Evolutionary conservation across 2,329 filamentous ascomycete genomes (phyloP), one percentile per base, ranked within the genome.

Genomic region (Hymenoscyphus linearis): DNA sequence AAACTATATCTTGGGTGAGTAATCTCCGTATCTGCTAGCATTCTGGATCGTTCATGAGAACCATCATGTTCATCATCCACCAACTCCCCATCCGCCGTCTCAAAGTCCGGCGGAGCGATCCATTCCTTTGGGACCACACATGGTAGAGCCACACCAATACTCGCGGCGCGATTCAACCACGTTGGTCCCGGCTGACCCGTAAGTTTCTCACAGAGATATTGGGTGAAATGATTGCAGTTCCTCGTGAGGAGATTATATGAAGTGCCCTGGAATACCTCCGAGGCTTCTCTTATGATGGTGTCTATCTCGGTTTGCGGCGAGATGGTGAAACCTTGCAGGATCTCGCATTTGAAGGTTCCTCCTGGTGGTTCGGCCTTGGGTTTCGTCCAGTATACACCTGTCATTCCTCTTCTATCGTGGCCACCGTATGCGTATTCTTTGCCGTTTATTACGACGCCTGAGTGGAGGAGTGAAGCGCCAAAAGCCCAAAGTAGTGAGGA

Each of bases 151-250:
- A 93, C 82, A 44, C 91, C 91, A 65, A 96, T 90, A 67, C 84
- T 88, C n/a, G 91, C 91, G 1, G 91, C 91, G 60, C 91, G 84
- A 71, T 96, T 96, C 59, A 96, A 77, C 88, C 90, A 96, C 18
- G 75, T 76, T 0, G 91, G 91, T 0, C 88, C 89, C 0, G 85
- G 78, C 53, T 84, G 82, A 5, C 86, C 85, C 1, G 89, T 93
- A 59, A 96, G 80, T 66, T 83, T 84, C 72, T 87, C 80, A 74
- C 89, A 92, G 18, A 96, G 81, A 69, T 88, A 85, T 22, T 85
- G 85, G 2, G 90, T 93, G 73, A 96, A 96, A 73, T 96, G 91
- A 73, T 96, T 96, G 81, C 91, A 96, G 74, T 96, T 96, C 68
- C 86, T 86, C 22, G 87, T 91, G 52, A 96, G 80, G 14, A 96